Conservation (phyloP, 495 filamentous ascomycete species). For the Friedmanniomyces simplex region DNA sequence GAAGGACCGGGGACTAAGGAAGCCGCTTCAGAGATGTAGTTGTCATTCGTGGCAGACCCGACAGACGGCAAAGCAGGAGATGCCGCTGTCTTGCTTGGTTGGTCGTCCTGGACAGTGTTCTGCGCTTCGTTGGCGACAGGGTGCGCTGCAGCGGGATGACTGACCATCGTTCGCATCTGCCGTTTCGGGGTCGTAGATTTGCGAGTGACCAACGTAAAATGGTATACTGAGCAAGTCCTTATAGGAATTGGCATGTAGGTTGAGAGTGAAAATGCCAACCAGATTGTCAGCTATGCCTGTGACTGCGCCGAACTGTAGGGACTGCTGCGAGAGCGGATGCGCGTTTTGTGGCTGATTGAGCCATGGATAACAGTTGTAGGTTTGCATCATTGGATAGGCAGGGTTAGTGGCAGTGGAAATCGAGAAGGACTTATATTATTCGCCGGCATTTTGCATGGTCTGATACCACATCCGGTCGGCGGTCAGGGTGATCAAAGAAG, state of each 20-base stretch:
- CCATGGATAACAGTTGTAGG: neutral
- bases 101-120: neutral
- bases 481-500: too few relatives aligned
- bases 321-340: neutral
- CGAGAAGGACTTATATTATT: too few relatives aligned
- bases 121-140: neutral
- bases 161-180: neutral
- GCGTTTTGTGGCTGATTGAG: neutral
- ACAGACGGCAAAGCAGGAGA: neutral
- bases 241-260: conserved; percentile 1
- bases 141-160: neutral
- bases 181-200: neutral
- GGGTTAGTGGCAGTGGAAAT: too few relatives aligned
- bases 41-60: neutral
- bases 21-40: neutral
- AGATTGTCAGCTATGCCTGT: neutral
- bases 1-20: neutral
- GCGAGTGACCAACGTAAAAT: neutral
- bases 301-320: neutral
- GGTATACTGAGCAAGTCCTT: neutral
- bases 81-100: neutral
- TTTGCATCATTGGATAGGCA: too few relatives aligned
- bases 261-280: neutral
- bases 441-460: too few relatives aligned
- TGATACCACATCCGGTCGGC: too few relatives aligned